A percentile compares a stretch with the other conserved stretches of the same genome.
phyloP scores from a whole-genome alignment of 1,284 basidiomycete species.

The Mycosarcoma mackinlayi region DNA sequence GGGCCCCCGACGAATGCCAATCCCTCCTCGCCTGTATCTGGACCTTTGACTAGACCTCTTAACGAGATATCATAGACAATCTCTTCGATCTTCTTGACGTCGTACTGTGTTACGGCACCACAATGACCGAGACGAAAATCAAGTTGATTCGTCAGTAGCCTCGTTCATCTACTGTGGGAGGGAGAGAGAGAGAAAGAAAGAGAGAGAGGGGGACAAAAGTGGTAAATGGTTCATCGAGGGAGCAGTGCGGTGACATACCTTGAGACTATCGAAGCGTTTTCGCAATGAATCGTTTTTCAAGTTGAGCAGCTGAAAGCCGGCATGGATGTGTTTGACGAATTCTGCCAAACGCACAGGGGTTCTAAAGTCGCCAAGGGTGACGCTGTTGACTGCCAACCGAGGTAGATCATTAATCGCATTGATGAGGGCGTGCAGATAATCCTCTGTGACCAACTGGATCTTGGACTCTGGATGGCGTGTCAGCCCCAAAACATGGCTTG shows the following conservation, averaged over 20 bases:
- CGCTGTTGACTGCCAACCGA: slow-evolving; percentile 48
- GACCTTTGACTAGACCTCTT: slow-evolving; percentile 38
- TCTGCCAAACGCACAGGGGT: slow-evolving; percentile 55
- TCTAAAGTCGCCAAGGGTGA: slow-evolving; percentile 56
- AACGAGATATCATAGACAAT: slow-evolving; percentile 65
- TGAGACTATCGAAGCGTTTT: slow-evolving; percentile 65
- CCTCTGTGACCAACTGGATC: slow-evolving; percentile 55
- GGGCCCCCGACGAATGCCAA: slow-evolving; percentile 16
- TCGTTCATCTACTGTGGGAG: too few species aligned
- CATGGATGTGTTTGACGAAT: slow-evolving; percentile 64
- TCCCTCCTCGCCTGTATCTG: slow-evolving; percentile 13
- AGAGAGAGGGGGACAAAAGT: too few species aligned
- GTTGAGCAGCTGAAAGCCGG: slow-evolving; percentile 65
- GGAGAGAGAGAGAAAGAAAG: too few species aligned
- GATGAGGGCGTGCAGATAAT: slow-evolving; percentile 62
- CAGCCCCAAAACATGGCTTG: slow-evolving; percentile 26
- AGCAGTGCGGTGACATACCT: too few species aligned
- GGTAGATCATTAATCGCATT: slow-evolving; percentile 61
- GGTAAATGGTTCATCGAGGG: too few species aligned
- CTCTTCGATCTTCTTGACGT: slow-evolving; percentile 67
- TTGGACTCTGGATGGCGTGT: background rate
- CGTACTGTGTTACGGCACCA: slow-evolving; percentile 49
- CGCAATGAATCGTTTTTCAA: slow-evolving; percentile 65
- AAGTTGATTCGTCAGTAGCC: too few species aligned
- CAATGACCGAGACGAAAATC: too few species aligned